Evolutionary conservation across 257 asterid genomes (phyloP).

Genomic region (Solanum sitiens): DNA sequence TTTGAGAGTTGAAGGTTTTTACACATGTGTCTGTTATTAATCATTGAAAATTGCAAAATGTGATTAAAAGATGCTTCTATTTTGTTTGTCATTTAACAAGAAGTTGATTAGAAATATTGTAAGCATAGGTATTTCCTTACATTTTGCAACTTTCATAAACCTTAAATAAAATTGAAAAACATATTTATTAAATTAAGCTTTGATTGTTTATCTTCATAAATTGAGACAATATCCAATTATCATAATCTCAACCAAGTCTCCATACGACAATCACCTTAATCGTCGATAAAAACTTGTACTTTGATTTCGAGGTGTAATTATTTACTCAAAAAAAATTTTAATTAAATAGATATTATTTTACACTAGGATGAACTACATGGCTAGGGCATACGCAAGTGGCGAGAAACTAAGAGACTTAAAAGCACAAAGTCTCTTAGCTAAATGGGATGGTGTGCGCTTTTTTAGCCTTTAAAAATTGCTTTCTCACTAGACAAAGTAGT

Average conservation of each 20-base stretch:
- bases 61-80: not conserved
- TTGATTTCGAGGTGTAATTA: not conserved
- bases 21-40: not conserved
- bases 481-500: not conserved
- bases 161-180: not conserved
- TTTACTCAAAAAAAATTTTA: not conserved
- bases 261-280: not conserved
- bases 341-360: not conserved
- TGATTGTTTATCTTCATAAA: not conserved
- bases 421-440: not conserved
- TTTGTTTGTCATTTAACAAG: not conserved
- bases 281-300: not conserved
- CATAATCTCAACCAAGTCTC: not conserved
- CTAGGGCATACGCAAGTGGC: not conserved
- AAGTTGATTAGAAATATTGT: not conserved
- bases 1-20: not conserved
- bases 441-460: not conserved
- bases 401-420: not conserved
- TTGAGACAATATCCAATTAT: not conserved
- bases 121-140: not conserved
- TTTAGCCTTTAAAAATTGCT: not conserved
- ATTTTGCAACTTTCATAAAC: not conserved
- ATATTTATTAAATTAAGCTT: not conserved
- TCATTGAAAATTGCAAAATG: not conserved
- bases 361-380: not conserved